These are phyloP conservation scores for Cucumis hystrix DNA, from an alignment of 306 rosid species.

Conservation along the genomic window DNA sequence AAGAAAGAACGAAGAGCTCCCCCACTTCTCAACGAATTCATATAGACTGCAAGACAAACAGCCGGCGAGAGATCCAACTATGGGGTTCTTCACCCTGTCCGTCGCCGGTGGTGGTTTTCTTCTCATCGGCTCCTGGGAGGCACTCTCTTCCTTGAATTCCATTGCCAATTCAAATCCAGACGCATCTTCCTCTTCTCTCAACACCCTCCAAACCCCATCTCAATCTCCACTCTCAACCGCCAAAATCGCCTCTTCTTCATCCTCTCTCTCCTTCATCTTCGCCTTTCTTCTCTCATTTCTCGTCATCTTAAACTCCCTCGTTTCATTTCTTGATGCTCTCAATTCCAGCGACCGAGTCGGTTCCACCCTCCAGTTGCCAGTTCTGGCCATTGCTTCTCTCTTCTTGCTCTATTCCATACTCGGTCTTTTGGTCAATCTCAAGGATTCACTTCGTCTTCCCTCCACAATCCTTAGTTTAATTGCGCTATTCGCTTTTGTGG, in stretches of 20 bases:
- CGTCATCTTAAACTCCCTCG: slow-evolving; percentile 32
- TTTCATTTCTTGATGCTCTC: slow-evolving; percentile 36
- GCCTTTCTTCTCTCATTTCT: slow-evolving; percentile 25
- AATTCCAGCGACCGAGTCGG: slow-evolving; percentile 50
- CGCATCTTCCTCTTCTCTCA: slow-evolving; percentile 13
- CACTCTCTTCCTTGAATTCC: slow-evolving; percentile 13
- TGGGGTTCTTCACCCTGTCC: slow-evolving; percentile 44
- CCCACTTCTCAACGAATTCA: background rate
- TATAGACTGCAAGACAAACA: background rate
- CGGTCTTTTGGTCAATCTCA: slow-evolving; percentile 18
- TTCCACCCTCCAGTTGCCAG: slow-evolving; percentile 49
- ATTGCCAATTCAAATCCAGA: background rate
- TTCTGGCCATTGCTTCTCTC: slow-evolving; percentile 29
- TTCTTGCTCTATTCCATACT: slow-evolving; percentile 48
- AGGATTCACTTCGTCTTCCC: slow-evolving; percentile 19
- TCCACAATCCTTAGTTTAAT: slow-evolving; percentile 24
- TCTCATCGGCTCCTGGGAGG: slow-evolving; percentile 42
- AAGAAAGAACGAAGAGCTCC: background rate
- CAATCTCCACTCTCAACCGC: slow-evolving; percentile 6
- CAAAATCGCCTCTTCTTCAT: background rate
- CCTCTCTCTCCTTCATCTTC: slow-evolving; percentile 19
- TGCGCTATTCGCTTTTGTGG: slow-evolving; percentile 43
- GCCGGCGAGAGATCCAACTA: background rate
- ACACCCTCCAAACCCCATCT: slow-evolving; percentile 3
- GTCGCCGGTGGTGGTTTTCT: slow-evolving; percentile 48